Evolutionary conservation across 2,329 filamentous ascomycete genomes (phyloP).

Genomic region (Botrytis paeoniae): DNA sequence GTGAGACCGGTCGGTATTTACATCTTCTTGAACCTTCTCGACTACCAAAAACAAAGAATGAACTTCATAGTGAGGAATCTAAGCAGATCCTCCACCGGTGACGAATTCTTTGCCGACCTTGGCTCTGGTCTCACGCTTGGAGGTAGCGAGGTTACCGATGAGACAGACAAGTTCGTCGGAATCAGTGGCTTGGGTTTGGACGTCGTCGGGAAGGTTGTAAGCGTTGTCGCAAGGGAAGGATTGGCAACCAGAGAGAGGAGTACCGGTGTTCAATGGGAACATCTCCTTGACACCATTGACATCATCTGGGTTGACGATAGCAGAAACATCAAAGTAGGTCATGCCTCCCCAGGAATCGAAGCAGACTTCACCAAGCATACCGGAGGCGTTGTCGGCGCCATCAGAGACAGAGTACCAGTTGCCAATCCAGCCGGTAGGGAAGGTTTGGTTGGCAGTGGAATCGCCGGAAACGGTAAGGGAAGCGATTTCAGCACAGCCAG

Average conservation of each 20-base stretch:
- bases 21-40: neutral
- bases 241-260: constrained; percentile 50
- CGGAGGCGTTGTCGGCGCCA: constrained; percentile 43
- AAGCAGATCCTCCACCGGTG: neutral
- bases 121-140: neutral
- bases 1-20: neutral
- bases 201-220: constrained; percentile 53
- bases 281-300: constrained; percentile 53
- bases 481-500: constrained; percentile 25
- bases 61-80: neutral
- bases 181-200: constrained; percentile 53
- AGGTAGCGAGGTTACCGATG: constrained; percentile 30
- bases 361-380: constrained; percentile 53
- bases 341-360: constrained; percentile 48
- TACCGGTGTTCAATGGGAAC: constrained; percentile 43
- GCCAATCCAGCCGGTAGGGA: constrained; percentile 42
- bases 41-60: no score
- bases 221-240: constrained; percentile 51
- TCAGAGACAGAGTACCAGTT: constrained; percentile 47
- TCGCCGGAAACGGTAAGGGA: constrained; percentile 29
- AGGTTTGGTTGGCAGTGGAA: constrained; percentile 40
- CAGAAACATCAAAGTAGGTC: constrained; percentile 58
- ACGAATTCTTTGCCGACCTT: constrained; percentile 7
- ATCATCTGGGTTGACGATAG: constrained; percentile 53
- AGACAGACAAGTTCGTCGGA: constrained; percentile 49